A percentile compares a stretch with the other conserved stretches of the same genome.
Evolutionary conservation across 1,284 basidiomycete genomes (phyloP).

Genomic region (Rhodotorula sp.): DNA sequence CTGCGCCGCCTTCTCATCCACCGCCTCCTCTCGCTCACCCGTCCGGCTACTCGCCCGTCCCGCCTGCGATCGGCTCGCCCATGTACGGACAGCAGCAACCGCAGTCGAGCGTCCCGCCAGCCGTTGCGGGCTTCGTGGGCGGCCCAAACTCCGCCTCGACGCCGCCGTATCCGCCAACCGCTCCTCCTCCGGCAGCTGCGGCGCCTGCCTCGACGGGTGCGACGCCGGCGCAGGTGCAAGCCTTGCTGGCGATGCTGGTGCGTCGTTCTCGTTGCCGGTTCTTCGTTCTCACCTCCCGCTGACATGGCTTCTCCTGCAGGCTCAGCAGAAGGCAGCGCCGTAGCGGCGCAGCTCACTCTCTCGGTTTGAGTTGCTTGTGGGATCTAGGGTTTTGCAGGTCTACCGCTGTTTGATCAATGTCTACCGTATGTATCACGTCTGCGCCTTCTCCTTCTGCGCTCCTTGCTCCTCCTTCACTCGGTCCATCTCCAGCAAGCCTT

Average conservation of each 20-base stretch:
- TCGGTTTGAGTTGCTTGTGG: too few species aligned
- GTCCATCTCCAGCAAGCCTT: too few species aligned
- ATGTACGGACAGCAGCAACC: background rate
- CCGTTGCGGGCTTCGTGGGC: background rate
- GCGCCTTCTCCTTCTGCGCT: background rate
- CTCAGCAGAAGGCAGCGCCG: background rate
- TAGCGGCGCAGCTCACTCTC: too few species aligned
- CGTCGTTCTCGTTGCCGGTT: background rate
- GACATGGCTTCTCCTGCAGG: background rate
- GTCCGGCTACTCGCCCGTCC: slow-evolving; percentile 4
- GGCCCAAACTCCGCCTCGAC: background rate
- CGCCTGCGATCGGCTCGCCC: background rate
- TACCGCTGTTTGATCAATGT: background rate
- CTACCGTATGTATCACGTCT: background rate
- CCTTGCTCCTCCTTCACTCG: background rate
- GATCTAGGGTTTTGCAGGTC: too few species aligned
- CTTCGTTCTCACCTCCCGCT: too few species aligned
- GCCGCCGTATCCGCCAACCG: background rate
- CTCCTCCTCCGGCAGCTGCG: background rate
- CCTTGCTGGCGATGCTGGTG: slow-evolving; percentile 5
- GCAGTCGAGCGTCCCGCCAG: background rate
- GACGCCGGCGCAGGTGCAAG: slow-evolving; percentile 11
- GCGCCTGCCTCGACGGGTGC: background rate
- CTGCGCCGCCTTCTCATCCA: background rate
- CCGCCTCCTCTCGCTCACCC: background rate